Evolutionary conservation across 768 basidiomycete genomes (phyloP), one percentile per base, ranked within the genome.

Genomic region (Boletus edulis): DNA sequence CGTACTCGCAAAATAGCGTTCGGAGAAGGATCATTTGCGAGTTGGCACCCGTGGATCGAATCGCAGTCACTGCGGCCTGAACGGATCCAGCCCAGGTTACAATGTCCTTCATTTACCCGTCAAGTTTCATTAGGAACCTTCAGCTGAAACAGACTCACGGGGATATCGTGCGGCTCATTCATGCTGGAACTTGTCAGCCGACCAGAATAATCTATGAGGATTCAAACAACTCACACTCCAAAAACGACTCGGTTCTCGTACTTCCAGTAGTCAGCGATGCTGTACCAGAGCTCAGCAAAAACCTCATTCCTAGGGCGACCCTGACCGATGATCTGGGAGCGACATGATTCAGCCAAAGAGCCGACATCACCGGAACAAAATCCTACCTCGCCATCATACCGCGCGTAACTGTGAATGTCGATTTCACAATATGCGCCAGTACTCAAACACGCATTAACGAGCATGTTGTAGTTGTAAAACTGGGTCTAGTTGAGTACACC

Each of bases 131-230:
- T 14, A 27, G 9, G 24, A 31, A 44, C 4, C 0, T 14, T 32
- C 8, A 15, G 2, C 41, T 11, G 29, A 17, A 51, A 34, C 37
- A n/a, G 14, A 56, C 67, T 45, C 24, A 60, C 65, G 10, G 80
- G 79, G 6, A 82, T 64, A 62, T 85, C 81, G 57, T 86, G 83
- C 5, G 84, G 83, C 58, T 85, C 84, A 57, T 85, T 85, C 82
- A 85, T 83, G 27, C 79, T 81, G 27, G 14, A 4, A 42, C 39
- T 35, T 41, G 27, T 56, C 13, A 58, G 32, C 31, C 10, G 38
- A 8, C 34, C 32, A 20, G 24, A 46, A 48, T 12, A 11, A 18
- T 0, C 4, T 29, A 29, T 29, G 9, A 29, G 27, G 35, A 31
- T 32, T 9, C 5, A 12, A 29, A 18, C 4, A 7, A 70, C 78